Conservation (phyloP, 768 basidiomycete species). For the Agaricus blazei region DNA sequence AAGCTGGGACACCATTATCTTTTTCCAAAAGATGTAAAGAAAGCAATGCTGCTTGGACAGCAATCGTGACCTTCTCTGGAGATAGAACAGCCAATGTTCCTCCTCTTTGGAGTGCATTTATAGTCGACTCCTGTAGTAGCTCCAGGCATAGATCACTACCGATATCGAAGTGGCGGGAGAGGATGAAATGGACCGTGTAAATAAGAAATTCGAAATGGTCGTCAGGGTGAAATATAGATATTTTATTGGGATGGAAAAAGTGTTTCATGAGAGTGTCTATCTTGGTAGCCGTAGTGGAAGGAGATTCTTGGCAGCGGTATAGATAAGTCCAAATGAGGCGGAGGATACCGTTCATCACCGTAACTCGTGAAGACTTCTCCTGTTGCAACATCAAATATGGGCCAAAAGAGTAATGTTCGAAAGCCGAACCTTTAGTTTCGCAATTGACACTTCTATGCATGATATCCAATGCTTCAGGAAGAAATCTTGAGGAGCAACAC, state of each 20-base stretch:
- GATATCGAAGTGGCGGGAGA: conserved; percentile 80
- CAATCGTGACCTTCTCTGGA: conserved; percentile 71
- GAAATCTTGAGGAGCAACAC: conserved; percentile 81
- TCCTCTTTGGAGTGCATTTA: conserved; percentile 36
- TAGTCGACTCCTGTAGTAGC: conserved; percentile 65
- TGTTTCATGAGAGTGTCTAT: conserved; percentile 70
- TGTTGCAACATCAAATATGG: conserved; percentile 23
- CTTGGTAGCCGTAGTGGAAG: conserved; percentile 75
- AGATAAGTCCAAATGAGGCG: conserved; percentile 92
- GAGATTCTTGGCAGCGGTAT: conserved; percentile 86
- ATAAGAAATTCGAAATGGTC: conserved; percentile 74
- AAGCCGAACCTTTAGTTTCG: conserved; percentile 70
- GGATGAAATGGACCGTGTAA: conserved; percentile 76
- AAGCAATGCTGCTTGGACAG: conserved; percentile 70
- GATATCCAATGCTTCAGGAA: conserved; percentile 79
- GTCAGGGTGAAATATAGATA: conserved; percentile 59
- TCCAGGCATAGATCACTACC: conserved; percentile 80
- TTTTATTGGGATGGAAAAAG: conserved; percentile 73
- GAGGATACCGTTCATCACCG: conserved; percentile 76
- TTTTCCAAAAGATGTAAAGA: conserved; percentile 70
- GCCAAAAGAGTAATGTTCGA: not conserved
- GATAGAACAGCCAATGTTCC: conserved; percentile 41
- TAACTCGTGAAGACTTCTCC: conserved; percentile 71
- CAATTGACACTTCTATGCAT: conserved; percentile 66
- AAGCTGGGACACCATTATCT: conserved; percentile 63